These are phyloP conservation scores for Inonotus hispidus DNA, from an alignment of 1,284 basidiomycete species.

Conservation along the genomic window DNA sequence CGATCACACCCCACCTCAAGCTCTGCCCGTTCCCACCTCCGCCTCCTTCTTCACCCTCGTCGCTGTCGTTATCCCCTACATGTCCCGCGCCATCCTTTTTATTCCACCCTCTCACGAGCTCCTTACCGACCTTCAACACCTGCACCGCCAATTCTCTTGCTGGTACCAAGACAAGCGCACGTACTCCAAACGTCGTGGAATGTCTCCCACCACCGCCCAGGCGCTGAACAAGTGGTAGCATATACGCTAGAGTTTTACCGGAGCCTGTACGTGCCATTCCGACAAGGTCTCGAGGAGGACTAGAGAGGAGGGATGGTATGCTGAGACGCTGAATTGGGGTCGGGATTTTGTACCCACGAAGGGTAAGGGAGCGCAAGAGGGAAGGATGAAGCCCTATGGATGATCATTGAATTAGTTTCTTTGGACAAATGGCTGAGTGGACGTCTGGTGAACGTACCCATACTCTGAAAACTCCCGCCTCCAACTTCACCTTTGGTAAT, in stretches of 20 bases:
- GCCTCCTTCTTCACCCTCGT: slow-evolving; percentile 46
- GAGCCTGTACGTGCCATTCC: slow-evolving; percentile 99
- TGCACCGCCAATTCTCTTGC: slow-evolving; percentile 94
- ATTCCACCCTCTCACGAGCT: slow-evolving; percentile 77
- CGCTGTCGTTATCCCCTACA: slow-evolving; percentile 63
- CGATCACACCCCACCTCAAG: slow-evolving; percentile 90
- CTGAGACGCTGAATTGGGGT: slow-evolving; percentile 95
- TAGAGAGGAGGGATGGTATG: slow-evolving; percentile 80
- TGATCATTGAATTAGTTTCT: background rate
- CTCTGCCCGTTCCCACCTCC: slow-evolving; percentile 57
- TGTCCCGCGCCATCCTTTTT: slow-evolving; percentile 46
- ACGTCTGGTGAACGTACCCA: slow-evolving; percentile 51
- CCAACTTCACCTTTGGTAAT: slow-evolving; percentile 68
- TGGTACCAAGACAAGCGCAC: slow-evolving; percentile 87
- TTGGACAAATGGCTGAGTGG: slow-evolving; percentile 1
- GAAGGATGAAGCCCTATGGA: slow-evolving; percentile 76
- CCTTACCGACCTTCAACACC: slow-evolving; percentile 92
- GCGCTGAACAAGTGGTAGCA: slow-evolving; percentile 88
- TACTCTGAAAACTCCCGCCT: slow-evolving; percentile 83
- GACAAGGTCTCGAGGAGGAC: slow-evolving; percentile 90
- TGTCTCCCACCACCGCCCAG: slow-evolving; percentile 83
- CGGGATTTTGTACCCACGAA: slow-evolving; percentile 93
- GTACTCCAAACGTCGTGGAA: slow-evolving; percentile 75
- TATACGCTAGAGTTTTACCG: slow-evolving; percentile 96
- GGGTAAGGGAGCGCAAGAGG: slow-evolving; percentile 77